A percentile compares a stretch with the other conserved stretches of the same genome.
Conservation (phyloP, 345 rosid species). For the Erodium maritimum region DNA sequence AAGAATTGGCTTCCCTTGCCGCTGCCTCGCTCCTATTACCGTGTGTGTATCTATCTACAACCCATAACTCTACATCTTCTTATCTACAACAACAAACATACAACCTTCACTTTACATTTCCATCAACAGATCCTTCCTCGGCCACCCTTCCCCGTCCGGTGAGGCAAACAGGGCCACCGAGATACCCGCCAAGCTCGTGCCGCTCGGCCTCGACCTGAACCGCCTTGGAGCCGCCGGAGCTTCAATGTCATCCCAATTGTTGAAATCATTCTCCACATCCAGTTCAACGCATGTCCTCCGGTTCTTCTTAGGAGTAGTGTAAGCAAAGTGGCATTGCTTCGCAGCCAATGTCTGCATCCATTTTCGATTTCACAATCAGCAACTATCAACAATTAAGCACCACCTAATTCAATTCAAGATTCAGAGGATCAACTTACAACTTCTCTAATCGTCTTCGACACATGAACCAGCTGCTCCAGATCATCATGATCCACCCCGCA, state of each 20-base stretch:
- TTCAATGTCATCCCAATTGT: conserved; percentile 32
- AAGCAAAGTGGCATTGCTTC: conserved; percentile 48
- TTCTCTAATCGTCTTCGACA: conserved; percentile 57
- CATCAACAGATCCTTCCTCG: background rate
- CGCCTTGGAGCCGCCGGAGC: conserved; percentile 59
- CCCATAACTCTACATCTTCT: background rate
- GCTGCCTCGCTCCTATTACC: conserved; percentile 12
- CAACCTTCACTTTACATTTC: no score
- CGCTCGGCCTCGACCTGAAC: conserved; percentile 18
- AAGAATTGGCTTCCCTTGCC: conserved; percentile 14
- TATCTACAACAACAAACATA: conserved; percentile 16
- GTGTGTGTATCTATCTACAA: background rate
- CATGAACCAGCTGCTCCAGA: conserved; percentile 45
- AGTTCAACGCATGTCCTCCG: conserved; percentile 24
- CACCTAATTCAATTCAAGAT: background rate
- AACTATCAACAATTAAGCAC: background rate
- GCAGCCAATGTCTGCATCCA: conserved; percentile 47
- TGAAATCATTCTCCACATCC: no score
- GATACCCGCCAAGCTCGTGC: conserved; percentile 33
- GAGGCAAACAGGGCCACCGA: conserved; percentile 44
- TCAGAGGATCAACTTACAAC: conserved; percentile 36
- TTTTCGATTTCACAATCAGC: background rate
- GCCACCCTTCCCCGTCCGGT: conserved; percentile 6
- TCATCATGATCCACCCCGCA: conserved; percentile 66
- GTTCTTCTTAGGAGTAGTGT: conserved; percentile 52